These are phyloP conservation scores for Saturnispora mendoncae DNA, from an alignment of 805 yeast genomes.

Conservation along the genomic window DNA sequence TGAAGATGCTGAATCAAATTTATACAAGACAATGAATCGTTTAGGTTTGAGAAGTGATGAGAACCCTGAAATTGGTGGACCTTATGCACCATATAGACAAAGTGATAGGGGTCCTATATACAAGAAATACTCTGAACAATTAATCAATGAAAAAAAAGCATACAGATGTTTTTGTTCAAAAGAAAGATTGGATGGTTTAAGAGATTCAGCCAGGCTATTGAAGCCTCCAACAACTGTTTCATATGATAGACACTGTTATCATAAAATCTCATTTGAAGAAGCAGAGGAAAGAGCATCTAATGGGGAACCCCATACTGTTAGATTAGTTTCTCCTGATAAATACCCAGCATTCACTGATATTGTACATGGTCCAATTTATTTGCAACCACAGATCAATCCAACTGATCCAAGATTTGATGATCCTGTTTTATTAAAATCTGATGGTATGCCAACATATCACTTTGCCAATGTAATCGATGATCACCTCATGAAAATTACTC, in stretches of 20 bases:
- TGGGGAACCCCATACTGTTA: slow-evolving; percentile 42
- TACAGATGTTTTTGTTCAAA: slow-evolving; percentile 83
- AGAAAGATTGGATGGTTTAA: slow-evolving; percentile 57
- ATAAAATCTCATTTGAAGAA: slow-evolving; percentile 34
- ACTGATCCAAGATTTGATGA: slow-evolving; percentile 79
- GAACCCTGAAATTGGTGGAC: slow-evolving; percentile 69
- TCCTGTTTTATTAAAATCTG: slow-evolving; percentile 83
- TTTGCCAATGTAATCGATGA: slow-evolving; percentile 95
- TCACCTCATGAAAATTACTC: slow-evolving; percentile 84
- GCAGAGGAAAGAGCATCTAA: slow-evolving; percentile 29
- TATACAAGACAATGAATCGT: slow-evolving; percentile 71
- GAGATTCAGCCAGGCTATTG: slow-evolving; percentile 64
- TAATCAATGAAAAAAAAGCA: slow-evolving; percentile 62
- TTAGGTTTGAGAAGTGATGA: slow-evolving; percentile 72
- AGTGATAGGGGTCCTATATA: slow-evolving; percentile 70
- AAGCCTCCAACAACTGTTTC: slow-evolving; percentile 88
- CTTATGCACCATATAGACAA: slow-evolving; percentile 82
- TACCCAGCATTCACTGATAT: slow-evolving; percentile 66
- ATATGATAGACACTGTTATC: slow-evolving; percentile 75
- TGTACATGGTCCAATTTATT: slow-evolving; percentile 65
- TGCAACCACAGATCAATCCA: slow-evolving; percentile 71
- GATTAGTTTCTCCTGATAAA: slow-evolving; percentile 67
- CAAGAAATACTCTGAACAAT: slow-evolving; percentile 41
- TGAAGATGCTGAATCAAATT: slow-evolving; percentile 71
- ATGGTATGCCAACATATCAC: slow-evolving; percentile 92